These are phyloP conservation scores for Fusarium xyrophilum DNA, from an alignment of 2,329 filamentous ascomycete species.

Conservation along the genomic window DNA sequence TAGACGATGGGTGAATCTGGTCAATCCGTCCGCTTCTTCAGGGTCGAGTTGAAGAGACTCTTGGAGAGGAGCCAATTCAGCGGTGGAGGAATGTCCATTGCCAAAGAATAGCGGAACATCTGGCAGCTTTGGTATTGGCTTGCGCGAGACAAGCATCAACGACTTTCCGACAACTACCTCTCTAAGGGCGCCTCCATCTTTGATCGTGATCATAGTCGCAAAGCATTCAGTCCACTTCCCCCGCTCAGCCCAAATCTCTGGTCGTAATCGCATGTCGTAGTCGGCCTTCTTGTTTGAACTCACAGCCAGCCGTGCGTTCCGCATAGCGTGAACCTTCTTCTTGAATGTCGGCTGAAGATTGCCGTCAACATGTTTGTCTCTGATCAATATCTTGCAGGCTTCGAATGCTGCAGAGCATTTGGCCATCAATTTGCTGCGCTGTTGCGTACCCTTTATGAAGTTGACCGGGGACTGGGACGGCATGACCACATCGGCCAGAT, in stretches of 20 bases:
- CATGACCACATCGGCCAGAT: conserved; percentile 78
- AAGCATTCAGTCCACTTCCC: conserved; percentile 59
- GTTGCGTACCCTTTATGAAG: conserved; percentile 67
- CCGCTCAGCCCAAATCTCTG: conserved; percentile 69
- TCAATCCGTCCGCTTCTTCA: conserved; percentile 62
- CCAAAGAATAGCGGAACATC: conserved; percentile 76
- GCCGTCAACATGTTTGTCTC: conserved; percentile 72
- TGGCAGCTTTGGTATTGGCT: conserved; percentile 68
- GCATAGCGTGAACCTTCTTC: conserved; percentile 77
- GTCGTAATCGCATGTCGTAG: conserved; percentile 83
- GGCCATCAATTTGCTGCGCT: conserved; percentile 75
- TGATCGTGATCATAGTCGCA: conserved; percentile 66
- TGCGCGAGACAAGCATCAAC: conserved; percentile 74
- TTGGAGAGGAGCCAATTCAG: conserved; percentile 57
- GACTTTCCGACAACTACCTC: conserved; percentile 61
- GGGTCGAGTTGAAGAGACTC: conserved; percentile 53
- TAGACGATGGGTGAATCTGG: conserved; percentile 74
- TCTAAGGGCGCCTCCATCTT: conserved; percentile 61
- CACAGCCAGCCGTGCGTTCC: conserved; percentile 87
- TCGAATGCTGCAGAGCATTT: conserved; percentile 91
- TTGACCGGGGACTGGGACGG: conserved; percentile 77
- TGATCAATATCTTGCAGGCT: conserved; percentile 73
- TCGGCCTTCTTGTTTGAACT: conserved; percentile 74
- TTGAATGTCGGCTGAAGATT: conserved; percentile 76
- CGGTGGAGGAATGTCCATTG: conserved; percentile 63